phyloP scores from a whole-genome alignment of 208 protist species.

The Acanthamoeba lenticulata region DNA sequence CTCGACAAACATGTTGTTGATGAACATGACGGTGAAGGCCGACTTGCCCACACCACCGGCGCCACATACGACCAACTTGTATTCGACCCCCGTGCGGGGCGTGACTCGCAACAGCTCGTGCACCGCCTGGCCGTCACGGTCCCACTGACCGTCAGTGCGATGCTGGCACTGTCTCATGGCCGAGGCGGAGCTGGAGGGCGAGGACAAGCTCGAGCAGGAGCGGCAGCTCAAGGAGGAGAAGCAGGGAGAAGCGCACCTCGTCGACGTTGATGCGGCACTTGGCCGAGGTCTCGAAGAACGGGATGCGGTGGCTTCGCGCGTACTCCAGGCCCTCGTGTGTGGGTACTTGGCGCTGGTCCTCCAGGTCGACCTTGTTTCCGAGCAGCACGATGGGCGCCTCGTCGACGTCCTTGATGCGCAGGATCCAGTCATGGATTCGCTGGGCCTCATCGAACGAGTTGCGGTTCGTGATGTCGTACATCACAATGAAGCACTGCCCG shows the following conservation, averaged over 20 bases:
- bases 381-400: conserved; percentile 16
- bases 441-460: conserved; percentile 74
- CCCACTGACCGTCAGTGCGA: too few species aligned
- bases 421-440: conserved; percentile 59
- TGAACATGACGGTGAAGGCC: conserved; percentile 2
- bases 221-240: too few species aligned
- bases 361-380: conserved; percentile 26
- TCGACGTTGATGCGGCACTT: conserved; percentile 15
- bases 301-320: not conserved
- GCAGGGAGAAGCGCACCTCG: too few species aligned
- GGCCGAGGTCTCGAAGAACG: conserved; percentile 45
- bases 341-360: not conserved
- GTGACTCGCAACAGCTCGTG: conserved; percentile 37
- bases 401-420: conserved; percentile 75
- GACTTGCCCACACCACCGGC: conserved; percentile 23
- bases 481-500: conserved; percentile 32
- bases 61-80: conserved; percentile 27
- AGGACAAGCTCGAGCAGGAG: too few species aligned
- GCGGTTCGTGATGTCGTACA: conserved; percentile 19
- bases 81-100: not conserved
- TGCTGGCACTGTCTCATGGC: too few species aligned
- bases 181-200: too few species aligned
- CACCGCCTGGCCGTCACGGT: not conserved
- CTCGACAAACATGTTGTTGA: not conserved
- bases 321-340: not conserved